phyloP scores from a whole-genome alignment of 768 basidiomycete genomes.

The Suillus luteus region DNA sequence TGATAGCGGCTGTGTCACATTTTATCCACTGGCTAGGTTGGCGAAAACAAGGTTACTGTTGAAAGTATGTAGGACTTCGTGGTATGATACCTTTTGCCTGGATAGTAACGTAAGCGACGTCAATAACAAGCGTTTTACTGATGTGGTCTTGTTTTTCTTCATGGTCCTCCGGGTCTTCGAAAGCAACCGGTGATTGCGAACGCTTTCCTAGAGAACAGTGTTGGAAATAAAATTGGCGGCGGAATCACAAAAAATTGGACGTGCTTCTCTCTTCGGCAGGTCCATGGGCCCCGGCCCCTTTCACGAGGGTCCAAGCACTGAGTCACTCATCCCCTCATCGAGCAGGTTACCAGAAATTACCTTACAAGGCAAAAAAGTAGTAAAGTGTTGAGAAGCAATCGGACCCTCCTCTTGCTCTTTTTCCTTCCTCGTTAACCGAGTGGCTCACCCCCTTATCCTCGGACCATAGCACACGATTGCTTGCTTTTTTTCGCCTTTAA shows the following conservation, averaged over 20 bases:
- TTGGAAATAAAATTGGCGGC: background rate
- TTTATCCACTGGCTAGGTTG: background rate
- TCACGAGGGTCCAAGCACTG: background rate
- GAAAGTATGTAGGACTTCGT: background rate
- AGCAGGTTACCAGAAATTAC: conserved; percentile 3
- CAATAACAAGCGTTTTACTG: background rate
- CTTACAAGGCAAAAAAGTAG: conserved; percentile 14
- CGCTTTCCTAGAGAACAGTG: background rate
- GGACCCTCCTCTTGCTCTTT: conserved; percentile 11
- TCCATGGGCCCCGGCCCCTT: background rate
- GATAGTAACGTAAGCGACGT: conserved; percentile 3
- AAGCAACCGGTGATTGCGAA: background rate
- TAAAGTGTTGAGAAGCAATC: conserved; percentile 29
- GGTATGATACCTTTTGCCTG: background rate
- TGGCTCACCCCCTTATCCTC: conserved; percentile 25
- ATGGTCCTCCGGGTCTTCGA: background rate
- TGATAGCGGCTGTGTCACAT: background rate
- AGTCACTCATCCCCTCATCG: conserved; percentile 5
- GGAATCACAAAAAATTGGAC: background rate
- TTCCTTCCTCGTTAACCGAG: conserved; percentile 22
- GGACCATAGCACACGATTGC: conserved; percentile 24
- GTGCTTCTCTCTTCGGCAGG: background rate
- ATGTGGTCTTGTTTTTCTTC: background rate
- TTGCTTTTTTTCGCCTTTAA: conserved; percentile 21
- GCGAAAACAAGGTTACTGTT: background rate